These are phyloP conservation scores for Manihot esculenta DNA, from an alignment of 441 rosid genomes.

Conservation along the genomic window DNA sequence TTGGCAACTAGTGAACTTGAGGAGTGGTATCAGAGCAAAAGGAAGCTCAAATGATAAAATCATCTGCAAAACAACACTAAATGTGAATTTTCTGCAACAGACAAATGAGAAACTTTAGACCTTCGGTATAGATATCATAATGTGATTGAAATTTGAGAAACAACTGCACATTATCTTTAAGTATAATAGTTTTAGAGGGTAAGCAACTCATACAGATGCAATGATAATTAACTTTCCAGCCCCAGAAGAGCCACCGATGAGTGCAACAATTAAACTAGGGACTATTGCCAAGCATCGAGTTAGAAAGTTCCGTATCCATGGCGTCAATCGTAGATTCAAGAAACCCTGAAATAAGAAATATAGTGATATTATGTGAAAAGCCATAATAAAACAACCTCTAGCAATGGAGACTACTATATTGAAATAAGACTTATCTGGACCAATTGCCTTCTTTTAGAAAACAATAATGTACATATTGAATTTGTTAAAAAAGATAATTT, in stretches of 20 bases:
- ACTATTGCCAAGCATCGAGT: conserved; percentile 87
- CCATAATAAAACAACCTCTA: not conserved
- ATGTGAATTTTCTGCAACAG: not conserved
- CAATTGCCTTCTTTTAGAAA: not conserved
- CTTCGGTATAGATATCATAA: not conserved
- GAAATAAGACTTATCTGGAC: not conserved
- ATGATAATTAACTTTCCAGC: conserved; percentile 88
- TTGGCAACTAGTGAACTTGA: conserved; percentile 90
- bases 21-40: conserved; percentile 86
- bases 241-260: conserved; percentile 93
- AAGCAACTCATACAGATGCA: conserved; percentile 59
- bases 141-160: not conserved
- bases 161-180: not conserved
- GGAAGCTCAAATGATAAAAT: conserved; percentile 96
- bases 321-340: conserved; percentile 66
- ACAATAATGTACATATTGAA: not conserved
- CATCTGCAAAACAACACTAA: conserved; percentile 55
- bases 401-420: not conserved
- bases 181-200: not conserved
- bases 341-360: conserved; percentile 53
- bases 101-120: not conserved
- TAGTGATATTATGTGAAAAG: not conserved
- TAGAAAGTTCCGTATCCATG: conserved; percentile 82
- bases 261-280: conserved; percentile 86
- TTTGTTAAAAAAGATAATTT: not conserved